A percentile compares a stretch with the other conserved stretches of the same genome.
Evolutionary conservation across 352 stramenopile species (phyloP).

Genomic region (Globisporangium rhizosaccharum): DNA sequence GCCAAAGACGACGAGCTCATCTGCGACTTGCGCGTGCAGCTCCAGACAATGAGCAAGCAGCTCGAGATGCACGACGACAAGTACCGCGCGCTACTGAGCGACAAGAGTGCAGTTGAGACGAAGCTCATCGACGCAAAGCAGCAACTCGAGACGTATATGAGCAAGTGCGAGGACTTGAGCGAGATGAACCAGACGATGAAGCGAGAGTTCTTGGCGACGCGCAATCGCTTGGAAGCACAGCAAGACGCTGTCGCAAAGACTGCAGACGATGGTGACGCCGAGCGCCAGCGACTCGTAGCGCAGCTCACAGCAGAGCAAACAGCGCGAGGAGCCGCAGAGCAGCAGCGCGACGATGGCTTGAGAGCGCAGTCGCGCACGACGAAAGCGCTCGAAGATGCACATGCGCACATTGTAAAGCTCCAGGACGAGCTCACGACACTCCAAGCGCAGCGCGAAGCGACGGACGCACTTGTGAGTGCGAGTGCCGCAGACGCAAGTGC

Average conservation of each 20-base stretch:
- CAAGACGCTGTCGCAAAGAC: conserved; percentile 1
- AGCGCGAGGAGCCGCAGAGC: background rate
- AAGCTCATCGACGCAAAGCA: conserved; percentile 18
- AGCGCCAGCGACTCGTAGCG: conserved; percentile 11
- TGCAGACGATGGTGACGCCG: conserved; percentile 16
- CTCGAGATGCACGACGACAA: conserved; percentile 23
- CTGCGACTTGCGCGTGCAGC: conserved; percentile 10
- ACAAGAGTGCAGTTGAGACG: conserved; percentile 16
- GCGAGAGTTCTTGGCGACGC: conserved; percentile 21
- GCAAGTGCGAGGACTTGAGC: conserved; percentile 22
- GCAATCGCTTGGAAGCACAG: conserved; percentile 13
- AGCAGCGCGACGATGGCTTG: conserved; percentile 11
- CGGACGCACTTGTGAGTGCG: conserved; percentile 12
- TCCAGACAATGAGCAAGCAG: conserved; percentile 7
- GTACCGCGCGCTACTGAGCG: conserved; percentile 14
- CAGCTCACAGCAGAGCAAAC: conserved; percentile 6
- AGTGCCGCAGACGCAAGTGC: conserved; percentile 15
- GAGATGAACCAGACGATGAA: conserved; percentile 26
- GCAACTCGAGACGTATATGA: conserved; percentile 18
- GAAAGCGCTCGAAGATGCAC: conserved; percentile 28
- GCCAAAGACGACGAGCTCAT: conserved; percentile 22
- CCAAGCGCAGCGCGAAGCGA: conserved; percentile 15
- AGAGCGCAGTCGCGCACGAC: background rate
- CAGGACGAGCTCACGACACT: conserved; percentile 27
- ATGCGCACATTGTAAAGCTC: conserved; percentile 21